phyloP scores from a whole-genome alignment of 2,329 filamentous ascomycete genomes.

The Bipolaris zeicola region DNA sequence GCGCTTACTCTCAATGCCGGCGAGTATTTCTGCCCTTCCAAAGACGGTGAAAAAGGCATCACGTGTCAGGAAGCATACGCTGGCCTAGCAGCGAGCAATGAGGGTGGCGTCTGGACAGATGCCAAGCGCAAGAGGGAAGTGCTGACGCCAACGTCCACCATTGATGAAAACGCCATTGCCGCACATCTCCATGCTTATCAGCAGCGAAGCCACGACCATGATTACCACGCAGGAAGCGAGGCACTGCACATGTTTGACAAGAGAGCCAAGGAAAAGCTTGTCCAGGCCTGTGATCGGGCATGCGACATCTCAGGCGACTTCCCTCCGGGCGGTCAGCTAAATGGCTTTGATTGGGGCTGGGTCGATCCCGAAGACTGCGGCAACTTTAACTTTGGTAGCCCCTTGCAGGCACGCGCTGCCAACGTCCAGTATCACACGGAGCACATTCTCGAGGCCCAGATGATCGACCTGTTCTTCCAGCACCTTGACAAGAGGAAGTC shows the following conservation, averaged over 20 bases:
- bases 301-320: conserved; percentile 1
- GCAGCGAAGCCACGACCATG: no score
- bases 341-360: background rate
- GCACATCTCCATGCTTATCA: no score
- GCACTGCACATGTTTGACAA: background rate
- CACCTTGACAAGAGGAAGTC: background rate
- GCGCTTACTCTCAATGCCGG: no score
- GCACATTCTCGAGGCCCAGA: conserved; percentile 1
- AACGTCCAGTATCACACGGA: background rate
- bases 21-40: no score
- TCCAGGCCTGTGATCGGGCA: background rate
- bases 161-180: no score
- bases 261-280: background rate
- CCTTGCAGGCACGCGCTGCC: background rate
- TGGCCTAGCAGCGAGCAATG: no score
- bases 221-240: background rate
- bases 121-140: no score
- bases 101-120: no score
- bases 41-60: no score
- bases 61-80: no score
- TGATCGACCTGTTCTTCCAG: conserved; percentile 1
- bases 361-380: background rate
- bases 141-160: no score
- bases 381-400: background rate
- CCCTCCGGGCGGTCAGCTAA: background rate